Evolutionary conservation across 805 yeast genomes (phyloP), one percentile per base, ranked within the genome.

Genomic region (Wickerhamomyces alni): DNA sequence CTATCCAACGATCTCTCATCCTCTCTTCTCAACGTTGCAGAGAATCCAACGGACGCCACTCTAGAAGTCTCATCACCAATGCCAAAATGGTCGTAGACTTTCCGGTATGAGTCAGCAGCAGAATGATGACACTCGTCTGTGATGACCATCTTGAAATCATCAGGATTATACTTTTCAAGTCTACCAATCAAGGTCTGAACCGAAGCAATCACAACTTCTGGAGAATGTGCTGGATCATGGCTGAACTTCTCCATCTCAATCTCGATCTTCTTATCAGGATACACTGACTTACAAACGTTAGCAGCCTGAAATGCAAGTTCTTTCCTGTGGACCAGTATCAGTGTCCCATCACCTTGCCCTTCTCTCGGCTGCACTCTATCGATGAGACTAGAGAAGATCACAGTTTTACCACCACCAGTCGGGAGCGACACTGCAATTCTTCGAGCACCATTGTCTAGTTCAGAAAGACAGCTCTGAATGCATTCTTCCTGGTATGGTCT

Each of bases 71-170:
- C 47, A 1, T 54, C 45, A 26, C 52, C 46, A 3, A 46, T 36
- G 0, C 48, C 49, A 50, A 89, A 87, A 51, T 85, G 69, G 4
- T 66, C 57, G 38, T 87, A 56, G 1, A 88, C 68, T 24, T 69
- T 67, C 15, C 61, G 33, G 65, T 89, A 91, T 1, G 88, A 69
- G 13, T 58, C 54, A 1, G 96, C 87, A 1, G 85, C 83, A 0
- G 95, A 81, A 59, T 89, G 97, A 55, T 89, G 98, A 30, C 96
- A 94, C 57, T 89, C 98, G 61, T 89, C 98, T 2, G 89, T 67
- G 17, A 89, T 77, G 15, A 91, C 74, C 25, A 88, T 67, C 54
- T 86, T 82, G 62, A 72, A 82, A n/a, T 75, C 74, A 2, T 39
- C 36, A 0, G 89, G 82, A 39, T 74, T 59, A 51, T 80, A 83